These are phyloP conservation scores for Sphaerulina musiva DNA, from an alignment of 2,329 filamentous ascomycete genomes.

Conservation along the genomic window DNA sequence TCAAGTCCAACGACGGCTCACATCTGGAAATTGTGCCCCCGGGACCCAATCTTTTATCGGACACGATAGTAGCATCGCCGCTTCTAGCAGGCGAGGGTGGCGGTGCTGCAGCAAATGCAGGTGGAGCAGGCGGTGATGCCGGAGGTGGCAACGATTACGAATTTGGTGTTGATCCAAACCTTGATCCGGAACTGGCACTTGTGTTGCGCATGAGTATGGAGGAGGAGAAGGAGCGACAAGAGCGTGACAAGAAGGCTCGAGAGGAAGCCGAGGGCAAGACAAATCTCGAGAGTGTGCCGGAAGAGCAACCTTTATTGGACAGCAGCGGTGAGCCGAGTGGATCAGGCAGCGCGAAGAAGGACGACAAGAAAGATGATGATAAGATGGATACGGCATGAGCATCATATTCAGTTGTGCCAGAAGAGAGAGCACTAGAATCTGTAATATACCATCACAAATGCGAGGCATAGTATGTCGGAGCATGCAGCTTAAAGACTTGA, in stretches of 20 bases:
- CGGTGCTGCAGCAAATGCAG: conserved; percentile 48
- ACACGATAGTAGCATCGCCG: conserved; percentile 80
- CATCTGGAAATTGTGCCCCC: conserved; percentile 86
- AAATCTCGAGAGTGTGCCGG: conserved; percentile 70
- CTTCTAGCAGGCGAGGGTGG: conserved; percentile 80
- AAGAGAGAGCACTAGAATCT: not conserved
- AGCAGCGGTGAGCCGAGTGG: conserved; percentile 24
- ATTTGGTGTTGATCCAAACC: conserved; percentile 82
- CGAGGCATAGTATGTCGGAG: too few species aligned
- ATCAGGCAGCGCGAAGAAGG: conserved; percentile 23
- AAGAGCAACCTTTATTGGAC: conserved; percentile 47
- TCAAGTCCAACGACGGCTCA: conserved; percentile 86
- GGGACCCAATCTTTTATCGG: conserved; percentile 83
- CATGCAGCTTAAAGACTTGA: too few species aligned
- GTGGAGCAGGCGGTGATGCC: conserved; percentile 39
- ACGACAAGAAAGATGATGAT: conserved; percentile 27
- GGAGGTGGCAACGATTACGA: conserved; percentile 63
- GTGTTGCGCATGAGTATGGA: conserved; percentile 97
- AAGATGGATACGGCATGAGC: conserved; percentile 32
- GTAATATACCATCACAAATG: conserved; percentile 2
- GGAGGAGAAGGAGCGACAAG: conserved; percentile 90
- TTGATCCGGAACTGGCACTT: conserved; percentile 89
- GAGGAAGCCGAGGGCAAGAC: conserved; percentile 63
- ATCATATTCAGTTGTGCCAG: not conserved
- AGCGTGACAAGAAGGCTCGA: conserved; percentile 72